Evolutionary conservation across 164 flowering plant species (phyloP).

Genomic region (Umbellularia californica): DNA sequence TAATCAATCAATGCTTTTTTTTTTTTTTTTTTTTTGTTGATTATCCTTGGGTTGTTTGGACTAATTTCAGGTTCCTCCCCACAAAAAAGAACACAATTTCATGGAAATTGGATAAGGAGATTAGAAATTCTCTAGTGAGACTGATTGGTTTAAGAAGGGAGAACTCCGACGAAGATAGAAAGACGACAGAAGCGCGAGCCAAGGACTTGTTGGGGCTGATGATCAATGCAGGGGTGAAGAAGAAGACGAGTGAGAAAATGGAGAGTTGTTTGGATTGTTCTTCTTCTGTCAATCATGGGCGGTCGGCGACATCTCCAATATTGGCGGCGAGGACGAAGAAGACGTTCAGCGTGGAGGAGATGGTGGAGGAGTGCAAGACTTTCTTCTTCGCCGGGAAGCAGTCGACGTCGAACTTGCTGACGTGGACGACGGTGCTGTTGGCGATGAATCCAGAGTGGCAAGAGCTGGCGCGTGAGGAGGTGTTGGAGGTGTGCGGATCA

Average conservation of each 20-base stretch:
- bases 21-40: too few relatives aligned
- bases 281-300: too few relatives aligned
- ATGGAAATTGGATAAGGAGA: slow-evolving; percentile 73
- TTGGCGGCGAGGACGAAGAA: slow-evolving; percentile 7
- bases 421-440: slow-evolving; percentile 89
- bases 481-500: slow-evolving; percentile 69
- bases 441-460: slow-evolving; percentile 99
- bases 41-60: background rate
- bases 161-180: background rate
- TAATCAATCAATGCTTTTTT: background rate
- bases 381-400: slow-evolving; percentile 97
- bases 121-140: slow-evolving; percentile 51
- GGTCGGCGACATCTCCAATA: too few relatives aligned
- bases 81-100: slow-evolving; percentile 61
- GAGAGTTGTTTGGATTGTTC: too few relatives aligned
- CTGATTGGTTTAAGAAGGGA: slow-evolving; percentile 41
- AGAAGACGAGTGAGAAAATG: slow-evolving; percentile 2
- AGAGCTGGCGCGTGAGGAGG: slow-evolving; percentile 86
- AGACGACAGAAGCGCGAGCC: slow-evolving; percentile 9
- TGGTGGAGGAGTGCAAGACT: slow-evolving; percentile 92
- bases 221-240: slow-evolving; percentile 38
- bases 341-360: slow-evolving; percentile 57
- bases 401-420: slow-evolving; percentile 90
- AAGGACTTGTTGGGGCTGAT: slow-evolving; percentile 67
- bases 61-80: slow-evolving; percentile 58